Conservation (phyloP, 495 filamentous ascomycete genomes). For the Rostrohypoxylon terebratum region DNA sequence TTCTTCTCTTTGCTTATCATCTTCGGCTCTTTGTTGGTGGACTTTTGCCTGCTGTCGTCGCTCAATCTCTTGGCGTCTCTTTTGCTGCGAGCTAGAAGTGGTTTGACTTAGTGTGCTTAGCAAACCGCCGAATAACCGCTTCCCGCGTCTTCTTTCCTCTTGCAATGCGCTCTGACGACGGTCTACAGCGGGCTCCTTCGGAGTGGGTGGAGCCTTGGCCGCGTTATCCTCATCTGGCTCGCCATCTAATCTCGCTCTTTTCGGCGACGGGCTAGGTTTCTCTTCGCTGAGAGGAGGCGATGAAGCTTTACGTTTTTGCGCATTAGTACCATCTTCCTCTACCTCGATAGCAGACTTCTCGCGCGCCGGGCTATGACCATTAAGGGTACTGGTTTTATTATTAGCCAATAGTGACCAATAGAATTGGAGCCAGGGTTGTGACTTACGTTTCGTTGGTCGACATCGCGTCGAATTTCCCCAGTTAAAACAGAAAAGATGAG, state of each 20-base stretch:
- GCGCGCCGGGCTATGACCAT: conserved; percentile 33
- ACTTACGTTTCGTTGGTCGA: conserved; percentile 44
- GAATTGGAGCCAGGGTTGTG: conserved; percentile 14
- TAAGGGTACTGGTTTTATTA: conserved; percentile 30
- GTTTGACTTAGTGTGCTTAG: conserved; percentile 89
- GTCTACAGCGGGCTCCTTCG: conserved; percentile 47
- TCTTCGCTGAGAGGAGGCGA: conserved; percentile 28
- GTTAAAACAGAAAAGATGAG: conserved; percentile 1
- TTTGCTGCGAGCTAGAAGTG: conserved; percentile 71
- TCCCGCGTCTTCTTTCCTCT: conserved; percentile 88
- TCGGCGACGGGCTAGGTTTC: conserved; percentile 42
- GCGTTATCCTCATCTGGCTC: conserved; percentile 44
- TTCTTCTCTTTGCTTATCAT: conserved; percentile 74
- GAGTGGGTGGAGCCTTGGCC: conserved; percentile 47
- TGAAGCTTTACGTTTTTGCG: conserved; percentile 48
- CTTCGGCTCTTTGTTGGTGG: conserved; percentile 72
- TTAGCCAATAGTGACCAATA: conserved; percentile 38
- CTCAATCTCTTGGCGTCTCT: conserved; percentile 88
- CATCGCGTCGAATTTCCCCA: conserved; percentile 32
- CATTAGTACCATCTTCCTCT: conserved; percentile 18
- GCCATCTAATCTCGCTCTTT: conserved; percentile 44
- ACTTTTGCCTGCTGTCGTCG: conserved; percentile 87
- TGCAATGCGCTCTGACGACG: conserved; percentile 63
- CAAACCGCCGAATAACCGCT: conserved; percentile 89
- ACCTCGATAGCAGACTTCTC: conserved; percentile 26